A percentile compares a stretch with the other conserved stretches of the same genome.
Conservation (phyloP, 1,284 basidiomycete species). For the Tylopilus microsporus region DNA sequence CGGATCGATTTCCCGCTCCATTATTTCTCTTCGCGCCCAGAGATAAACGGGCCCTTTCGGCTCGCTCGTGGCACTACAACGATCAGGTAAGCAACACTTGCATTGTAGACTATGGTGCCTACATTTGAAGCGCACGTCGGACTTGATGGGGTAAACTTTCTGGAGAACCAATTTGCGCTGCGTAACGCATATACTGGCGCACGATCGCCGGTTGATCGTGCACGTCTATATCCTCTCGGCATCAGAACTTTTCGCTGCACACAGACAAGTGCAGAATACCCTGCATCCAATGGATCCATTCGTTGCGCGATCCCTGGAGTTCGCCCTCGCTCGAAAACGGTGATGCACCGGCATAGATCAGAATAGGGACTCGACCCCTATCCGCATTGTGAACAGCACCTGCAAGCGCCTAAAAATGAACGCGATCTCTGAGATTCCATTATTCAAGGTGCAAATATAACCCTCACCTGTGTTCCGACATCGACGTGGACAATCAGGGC, state of each 20-base stretch:
- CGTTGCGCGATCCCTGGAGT: slow-evolving; percentile 60
- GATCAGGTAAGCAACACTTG: not conserved
- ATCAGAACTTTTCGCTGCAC: not conserved
- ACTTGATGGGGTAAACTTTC: slow-evolving; percentile 48
- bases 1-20: slow-evolving; percentile 57
- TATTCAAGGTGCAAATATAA: not conserved
- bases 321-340: slow-evolving; percentile 55
- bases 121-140: slow-evolving; percentile 61
- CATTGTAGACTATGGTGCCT: slow-evolving; percentile 2
- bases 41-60: slow-evolving; percentile 70
- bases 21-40: slow-evolving; percentile 65
- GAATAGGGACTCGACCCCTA: slow-evolving; percentile 53
- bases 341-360: slow-evolving; percentile 68
- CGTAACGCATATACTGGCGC: slow-evolving; percentile 67
- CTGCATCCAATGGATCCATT: slow-evolving; percentile 71
- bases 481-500: slow-evolving; percentile 71
- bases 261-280: slow-evolving; percentile 33
- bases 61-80: slow-evolving; percentile 52
- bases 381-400: slow-evolving; percentile 71
- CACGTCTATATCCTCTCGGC: slow-evolving; percentile 42
- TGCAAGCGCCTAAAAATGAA: slow-evolving; percentile 41
- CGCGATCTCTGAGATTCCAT: not conserved
- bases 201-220: slow-evolving; percentile 64
- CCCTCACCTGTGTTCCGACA: slow-evolving; percentile 62
- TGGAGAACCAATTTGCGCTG: slow-evolving; percentile 54